Conservation (phyloP, 2,329 filamentous ascomycete species). For the Intubia oerlemansii region DNA sequence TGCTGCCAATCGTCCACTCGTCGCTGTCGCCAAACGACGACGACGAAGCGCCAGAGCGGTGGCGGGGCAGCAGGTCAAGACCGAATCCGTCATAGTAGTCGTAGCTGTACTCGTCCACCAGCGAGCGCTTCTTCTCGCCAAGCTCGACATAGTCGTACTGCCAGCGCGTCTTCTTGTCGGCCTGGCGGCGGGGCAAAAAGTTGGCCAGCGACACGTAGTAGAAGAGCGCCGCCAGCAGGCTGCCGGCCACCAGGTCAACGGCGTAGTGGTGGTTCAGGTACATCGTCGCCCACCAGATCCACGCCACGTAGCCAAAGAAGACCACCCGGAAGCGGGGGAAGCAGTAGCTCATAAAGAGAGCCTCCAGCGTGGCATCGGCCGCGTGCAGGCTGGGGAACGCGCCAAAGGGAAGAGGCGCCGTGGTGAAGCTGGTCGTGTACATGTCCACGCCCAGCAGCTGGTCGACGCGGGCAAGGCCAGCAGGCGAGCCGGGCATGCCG, state of each 20-base stretch:
- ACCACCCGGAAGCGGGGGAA: constrained; percentile 67
- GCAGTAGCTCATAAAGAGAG: constrained; percentile 78
- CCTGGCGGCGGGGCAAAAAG: constrained; percentile 64
- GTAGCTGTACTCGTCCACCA: constrained; percentile 22
- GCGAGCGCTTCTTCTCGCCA: constrained; percentile 31
- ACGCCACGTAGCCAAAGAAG: constrained; percentile 67
- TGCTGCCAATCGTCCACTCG: constrained; percentile 78
- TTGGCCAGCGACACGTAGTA: constrained; percentile 67
- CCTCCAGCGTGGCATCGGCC: constrained; percentile 71
- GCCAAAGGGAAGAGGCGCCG: constrained; percentile 79
- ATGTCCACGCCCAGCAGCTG: constrained; percentile 76
- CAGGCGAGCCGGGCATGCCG: constrained; percentile 73
- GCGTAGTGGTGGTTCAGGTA: constrained; percentile 96
- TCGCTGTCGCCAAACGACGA: constrained; percentile 38
- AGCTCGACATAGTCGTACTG: constrained; percentile 87
- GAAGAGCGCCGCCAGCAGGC: constrained; percentile 52
- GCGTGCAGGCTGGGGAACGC: constrained; percentile 89
- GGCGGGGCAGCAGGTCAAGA: constrained; percentile 20
- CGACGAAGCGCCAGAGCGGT: constrained; percentile 9
- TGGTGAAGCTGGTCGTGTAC: constrained; percentile 82
- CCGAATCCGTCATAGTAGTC: constrained; percentile 23
- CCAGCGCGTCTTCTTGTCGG: constrained; percentile 76
- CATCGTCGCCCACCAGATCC: constrained; percentile 99
- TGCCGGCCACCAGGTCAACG: constrained; percentile 73
- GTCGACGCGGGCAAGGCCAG: constrained; percentile 75